A percentile compares a stretch with the other conserved stretches of the same genome.
These are phyloP conservation scores for Lepidium africanum DNA, from an alignment of 345 rosid genomes.

Conservation along the genomic window DNA sequence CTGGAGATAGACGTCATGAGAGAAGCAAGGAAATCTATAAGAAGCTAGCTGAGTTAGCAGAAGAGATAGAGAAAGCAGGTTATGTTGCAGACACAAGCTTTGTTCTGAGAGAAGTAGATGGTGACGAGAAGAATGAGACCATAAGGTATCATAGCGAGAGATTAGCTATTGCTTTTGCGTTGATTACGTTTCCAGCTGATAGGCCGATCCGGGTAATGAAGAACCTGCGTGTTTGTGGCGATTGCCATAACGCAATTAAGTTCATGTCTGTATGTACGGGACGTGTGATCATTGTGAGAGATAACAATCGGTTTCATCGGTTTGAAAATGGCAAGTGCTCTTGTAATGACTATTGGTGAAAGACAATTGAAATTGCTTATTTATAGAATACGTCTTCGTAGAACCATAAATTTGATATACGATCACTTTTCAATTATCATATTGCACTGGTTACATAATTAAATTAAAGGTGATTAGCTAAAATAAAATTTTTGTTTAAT, in stretches of 20 bases:
- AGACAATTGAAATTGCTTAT: background rate
- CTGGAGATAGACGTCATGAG: constrained; percentile 62
- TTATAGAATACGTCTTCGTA: background rate
- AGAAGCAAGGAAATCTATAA: constrained; percentile 53
- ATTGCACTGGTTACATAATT: background rate
- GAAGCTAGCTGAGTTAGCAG: constrained; percentile 70
- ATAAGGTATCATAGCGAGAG: constrained; percentile 84
- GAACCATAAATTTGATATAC: background rate
- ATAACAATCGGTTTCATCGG: constrained; percentile 74
- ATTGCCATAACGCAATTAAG: constrained; percentile 84
- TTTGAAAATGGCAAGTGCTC: constrained; percentile 83
- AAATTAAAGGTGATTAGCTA: background rate
- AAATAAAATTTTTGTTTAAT: no score
- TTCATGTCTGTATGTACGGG: constrained; percentile 69
- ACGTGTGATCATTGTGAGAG: constrained; percentile 78
- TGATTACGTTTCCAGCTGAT: constrained; percentile 48
- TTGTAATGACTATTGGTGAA: constrained; percentile 86
- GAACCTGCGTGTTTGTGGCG: constrained; percentile 83
- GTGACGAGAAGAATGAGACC: constrained; percentile 60
- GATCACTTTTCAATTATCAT: background rate
- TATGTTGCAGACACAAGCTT: constrained; percentile 81
- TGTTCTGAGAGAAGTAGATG: constrained; percentile 60
- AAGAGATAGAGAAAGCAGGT: constrained; percentile 75
- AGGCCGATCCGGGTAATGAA: constrained; percentile 78
- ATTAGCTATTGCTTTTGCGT: constrained; percentile 69